Conservation (phyloP, 2,329 filamentous ascomycete species). For the Cytospora mali region DNA sequence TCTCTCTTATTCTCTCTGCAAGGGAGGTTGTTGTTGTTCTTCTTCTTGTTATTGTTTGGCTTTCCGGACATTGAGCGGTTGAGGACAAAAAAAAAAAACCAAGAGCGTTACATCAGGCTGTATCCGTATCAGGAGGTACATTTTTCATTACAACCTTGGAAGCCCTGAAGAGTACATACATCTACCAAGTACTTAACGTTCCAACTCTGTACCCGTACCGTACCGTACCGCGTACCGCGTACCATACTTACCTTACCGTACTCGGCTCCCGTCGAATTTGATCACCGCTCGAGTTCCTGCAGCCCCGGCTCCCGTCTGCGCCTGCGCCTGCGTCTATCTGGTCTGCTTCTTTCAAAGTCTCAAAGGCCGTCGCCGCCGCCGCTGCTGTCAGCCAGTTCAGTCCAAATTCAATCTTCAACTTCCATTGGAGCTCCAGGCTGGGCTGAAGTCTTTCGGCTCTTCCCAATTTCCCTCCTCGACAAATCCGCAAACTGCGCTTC, state of each 20-base stretch:
- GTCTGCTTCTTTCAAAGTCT: neutral
- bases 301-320: conserved; percentile 3
- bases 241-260: neutral
- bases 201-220: neutral
- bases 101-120: neutral
- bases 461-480: neutral
- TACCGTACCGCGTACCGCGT: neutral
- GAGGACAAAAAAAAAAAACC: too few species aligned
- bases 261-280: neutral
- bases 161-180: neutral
- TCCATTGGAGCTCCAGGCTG: neutral
- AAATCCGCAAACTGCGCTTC: conserved; percentile 2
- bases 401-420: conserved; percentile 1
- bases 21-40: too few species aligned
- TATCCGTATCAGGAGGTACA: too few species aligned
- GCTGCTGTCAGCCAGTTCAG: conserved; percentile 22
- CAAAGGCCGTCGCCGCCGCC: conserved; percentile 2
- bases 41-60: neutral
- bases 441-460: neutral
- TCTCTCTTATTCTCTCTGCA: neutral
- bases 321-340: conserved; percentile 4
- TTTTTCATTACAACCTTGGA: too few species aligned
- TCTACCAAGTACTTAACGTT: too few species aligned
- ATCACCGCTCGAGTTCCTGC: neutral
- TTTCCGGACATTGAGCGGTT: neutral